A percentile compares a stretch with the other conserved stretches of the same genome.
phyloP scores from a whole-genome alignment of 2,329 filamentous ascomycete genomes.

The Colletotrichum cuscutae region DNA sequence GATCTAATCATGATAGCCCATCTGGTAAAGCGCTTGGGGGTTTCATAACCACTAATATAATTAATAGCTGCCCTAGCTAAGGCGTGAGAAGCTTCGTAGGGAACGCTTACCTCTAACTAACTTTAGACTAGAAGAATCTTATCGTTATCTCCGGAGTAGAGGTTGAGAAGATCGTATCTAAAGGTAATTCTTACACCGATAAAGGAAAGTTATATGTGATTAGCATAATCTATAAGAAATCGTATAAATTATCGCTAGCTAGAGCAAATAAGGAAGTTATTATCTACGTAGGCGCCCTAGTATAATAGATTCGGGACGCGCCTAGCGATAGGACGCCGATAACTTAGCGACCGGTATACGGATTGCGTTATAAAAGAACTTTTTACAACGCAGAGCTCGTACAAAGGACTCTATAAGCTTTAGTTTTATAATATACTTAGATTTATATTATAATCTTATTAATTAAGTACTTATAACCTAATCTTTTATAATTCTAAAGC shows the following conservation, averaged over 20 bases:
- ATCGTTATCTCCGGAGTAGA: neutral
- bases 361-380: no score
- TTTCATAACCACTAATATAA: neutral
- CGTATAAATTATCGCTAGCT: no score
- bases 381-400: no score
- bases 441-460: no score
- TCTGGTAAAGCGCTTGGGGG: neutral
- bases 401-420: no score
- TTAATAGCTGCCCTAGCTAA: neutral
- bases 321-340: no score
- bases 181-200: neutral
- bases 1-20: neutral
- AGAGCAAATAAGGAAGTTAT: neutral
- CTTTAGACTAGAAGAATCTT: neutral
- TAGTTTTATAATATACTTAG: no score
- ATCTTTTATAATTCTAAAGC: no score
- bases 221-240: neutral
- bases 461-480: no score
- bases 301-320: no score
- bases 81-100: slow-evolving; percentile 1
- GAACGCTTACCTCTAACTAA: neutral
- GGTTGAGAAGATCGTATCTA: neutral
- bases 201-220: neutral
- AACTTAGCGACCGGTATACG: no score
- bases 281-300: neutral